phyloP scores from a whole-genome alignment of 148 eudicot genomes.

The Polygonum aviculare region DNA sequence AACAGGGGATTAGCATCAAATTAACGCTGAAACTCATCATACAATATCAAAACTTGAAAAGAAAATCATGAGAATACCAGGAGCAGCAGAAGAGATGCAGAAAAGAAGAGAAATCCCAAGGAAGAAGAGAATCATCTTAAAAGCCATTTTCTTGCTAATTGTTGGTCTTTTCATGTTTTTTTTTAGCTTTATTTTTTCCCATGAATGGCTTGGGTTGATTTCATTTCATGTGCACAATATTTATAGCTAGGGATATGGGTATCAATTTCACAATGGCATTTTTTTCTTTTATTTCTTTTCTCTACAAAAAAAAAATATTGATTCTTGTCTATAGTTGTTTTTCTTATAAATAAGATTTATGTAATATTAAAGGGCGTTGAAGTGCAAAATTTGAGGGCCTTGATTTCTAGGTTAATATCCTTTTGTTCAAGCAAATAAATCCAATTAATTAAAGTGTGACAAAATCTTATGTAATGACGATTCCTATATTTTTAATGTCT shows the following conservation, averaged over 20 bases:
- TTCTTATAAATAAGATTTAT: too few species aligned
- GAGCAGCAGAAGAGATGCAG: not conserved
- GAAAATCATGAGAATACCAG: not conserved
- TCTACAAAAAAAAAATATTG: not conserved
- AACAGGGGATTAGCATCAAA: not conserved
- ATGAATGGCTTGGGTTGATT: not conserved
- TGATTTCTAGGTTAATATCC: too few species aligned
- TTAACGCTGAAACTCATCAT: not conserved
- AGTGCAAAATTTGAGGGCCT: too few species aligned
- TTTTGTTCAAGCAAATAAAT: not conserved
- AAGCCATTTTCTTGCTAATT: not conserved
- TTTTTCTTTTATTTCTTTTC: not conserved
- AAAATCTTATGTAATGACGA: too few species aligned
- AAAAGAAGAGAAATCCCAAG: not conserved
- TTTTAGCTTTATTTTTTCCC: not conserved
- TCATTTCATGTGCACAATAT: not conserved
- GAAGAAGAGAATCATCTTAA: slow-evolving; percentile 11
- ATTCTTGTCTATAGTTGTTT: too few species aligned
- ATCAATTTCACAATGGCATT: not conserved
- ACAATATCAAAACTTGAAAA: not conserved
- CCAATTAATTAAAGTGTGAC: too few species aligned
- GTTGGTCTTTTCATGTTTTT: not conserved
- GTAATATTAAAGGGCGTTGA: too few species aligned
- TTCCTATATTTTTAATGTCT: too few species aligned
- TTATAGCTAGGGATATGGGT: not conserved